Evolutionary conservation across 2,329 filamentous ascomycete species (phyloP).

Genomic region (Microthyrium microscopicum): DNA sequence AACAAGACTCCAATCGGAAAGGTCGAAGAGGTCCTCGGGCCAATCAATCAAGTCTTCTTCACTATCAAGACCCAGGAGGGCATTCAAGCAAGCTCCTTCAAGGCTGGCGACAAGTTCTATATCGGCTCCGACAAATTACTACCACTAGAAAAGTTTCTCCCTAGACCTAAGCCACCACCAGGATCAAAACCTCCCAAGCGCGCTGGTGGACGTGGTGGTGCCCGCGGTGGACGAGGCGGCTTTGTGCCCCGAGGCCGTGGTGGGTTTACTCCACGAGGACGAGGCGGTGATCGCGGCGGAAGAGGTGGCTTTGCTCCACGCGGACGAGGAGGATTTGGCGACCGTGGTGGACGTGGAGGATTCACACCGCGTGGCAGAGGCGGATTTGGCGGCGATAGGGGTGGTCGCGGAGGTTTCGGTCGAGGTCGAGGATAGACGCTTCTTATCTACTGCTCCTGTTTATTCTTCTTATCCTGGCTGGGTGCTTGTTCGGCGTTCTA

Average conservation of each 20-base stretch:
- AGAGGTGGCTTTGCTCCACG: conserved; percentile 27
- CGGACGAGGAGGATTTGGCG: conserved; percentile 40
- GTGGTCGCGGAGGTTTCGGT: conserved; percentile 16
- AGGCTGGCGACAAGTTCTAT: conserved; percentile 92
- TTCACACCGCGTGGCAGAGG: too few species aligned
- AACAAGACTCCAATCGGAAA: conserved; percentile 96
- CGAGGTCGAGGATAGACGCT: conserved; percentile 19
- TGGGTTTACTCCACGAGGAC: conserved; percentile 17
- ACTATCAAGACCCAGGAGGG: conserved; percentile 95
- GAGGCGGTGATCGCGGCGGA: conserved; percentile 18
- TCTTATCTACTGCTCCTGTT: too few species aligned
- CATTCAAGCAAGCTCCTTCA: conserved; percentile 89
- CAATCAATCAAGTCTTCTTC: conserved; percentile 96
- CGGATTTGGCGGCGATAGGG: conserved; percentile 13
- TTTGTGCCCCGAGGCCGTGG: conserved; percentile 21
- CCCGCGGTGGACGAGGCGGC: conserved; percentile 23
- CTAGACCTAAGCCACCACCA: conserved; percentile 66
- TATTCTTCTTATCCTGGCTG: too few species aligned
- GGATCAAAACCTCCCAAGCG: conserved; percentile 47
- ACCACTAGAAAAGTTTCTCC: conserved; percentile 86
- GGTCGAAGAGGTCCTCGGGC: conserved; percentile 93
- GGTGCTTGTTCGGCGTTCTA: too few species aligned
- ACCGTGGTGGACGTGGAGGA: conserved; percentile 24
- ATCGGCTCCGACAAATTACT: conserved; percentile 89
- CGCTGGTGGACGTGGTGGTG: conserved; percentile 37